phyloP scores from a whole-genome alignment of 2,329 filamentous ascomycete species.

The Dothideomycetes sp. region DNA sequence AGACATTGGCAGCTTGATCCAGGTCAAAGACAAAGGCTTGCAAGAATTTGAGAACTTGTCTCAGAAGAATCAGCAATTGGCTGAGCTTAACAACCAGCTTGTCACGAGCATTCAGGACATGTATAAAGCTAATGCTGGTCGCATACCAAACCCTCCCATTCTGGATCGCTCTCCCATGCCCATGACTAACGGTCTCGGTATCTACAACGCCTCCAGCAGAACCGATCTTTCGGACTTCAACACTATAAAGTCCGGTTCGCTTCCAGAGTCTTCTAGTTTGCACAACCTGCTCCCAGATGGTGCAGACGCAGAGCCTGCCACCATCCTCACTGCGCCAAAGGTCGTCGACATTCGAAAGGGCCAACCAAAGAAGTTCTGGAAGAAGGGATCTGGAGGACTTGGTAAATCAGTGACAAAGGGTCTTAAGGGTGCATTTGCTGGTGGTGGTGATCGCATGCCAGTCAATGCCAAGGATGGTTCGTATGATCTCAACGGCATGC shows the following conservation, averaged over 20 bases:
- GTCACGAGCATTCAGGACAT: slow-evolving; percentile 89
- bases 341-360: slow-evolving; percentile 92
- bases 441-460: slow-evolving; percentile 15
- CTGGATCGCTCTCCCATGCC: slow-evolving; percentile 21
- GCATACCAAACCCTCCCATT: slow-evolving; percentile 35
- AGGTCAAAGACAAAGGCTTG: slow-evolving; percentile 83
- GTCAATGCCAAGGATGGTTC: slow-evolving; percentile 13
- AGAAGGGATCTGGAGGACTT: slow-evolving; percentile 87
- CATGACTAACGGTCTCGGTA: slow-evolving; percentile 48
- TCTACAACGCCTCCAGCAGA: slow-evolving; percentile 45
- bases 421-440: slow-evolving; percentile 78
- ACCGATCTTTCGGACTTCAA: slow-evolving; percentile 14
- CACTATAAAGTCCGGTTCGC: slow-evolving; percentile 5
- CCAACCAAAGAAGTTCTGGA: slow-evolving; percentile 95
- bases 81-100: slow-evolving; percentile 90
- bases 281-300: slow-evolving; percentile 23
- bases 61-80: slow-evolving; percentile 85
- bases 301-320: slow-evolving; percentile 53
- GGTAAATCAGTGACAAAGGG: slow-evolving; percentile 92
- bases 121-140: slow-evolving; percentile 56
- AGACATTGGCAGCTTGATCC: slow-evolving; percentile 70
- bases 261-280: slow-evolving; percentile 8
- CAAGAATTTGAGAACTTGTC: slow-evolving; percentile 93
- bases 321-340: slow-evolving; percentile 64
- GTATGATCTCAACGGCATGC: slow-evolving; percentile 20